Conservation (phyloP, 129 eudicot genomes). For the Oenanthe sinensis region DNA sequence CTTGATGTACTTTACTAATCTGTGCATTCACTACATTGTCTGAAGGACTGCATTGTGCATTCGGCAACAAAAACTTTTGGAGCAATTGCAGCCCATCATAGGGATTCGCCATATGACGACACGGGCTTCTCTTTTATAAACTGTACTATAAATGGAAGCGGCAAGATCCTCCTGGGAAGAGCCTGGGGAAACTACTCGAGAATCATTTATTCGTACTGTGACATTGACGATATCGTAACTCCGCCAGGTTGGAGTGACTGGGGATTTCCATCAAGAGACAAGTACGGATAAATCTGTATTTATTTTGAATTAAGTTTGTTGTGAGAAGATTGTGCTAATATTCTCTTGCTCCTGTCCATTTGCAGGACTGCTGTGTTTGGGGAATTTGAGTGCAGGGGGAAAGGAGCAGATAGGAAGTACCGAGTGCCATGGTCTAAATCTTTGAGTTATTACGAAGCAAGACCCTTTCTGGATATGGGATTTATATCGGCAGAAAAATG, state of each 20-base stretch:
- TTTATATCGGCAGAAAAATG: constrained; percentile 64
- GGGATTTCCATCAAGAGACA: constrained; percentile 36
- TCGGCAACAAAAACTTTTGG: constrained; percentile 46
- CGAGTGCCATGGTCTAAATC: constrained; percentile 63
- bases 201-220: constrained; percentile 45
- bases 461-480: constrained; percentile 40
- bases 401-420: constrained; percentile 56
- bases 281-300: constrained; percentile 19
- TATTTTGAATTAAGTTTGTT: background rate
- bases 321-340: background rate
- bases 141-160: constrained; percentile 60
- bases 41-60: constrained; percentile 52
- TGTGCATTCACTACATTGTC: background rate
- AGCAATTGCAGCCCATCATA: constrained; percentile 85
- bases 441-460: constrained; percentile 33
- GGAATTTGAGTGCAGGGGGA: constrained; percentile 64
- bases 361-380: constrained; percentile 71
- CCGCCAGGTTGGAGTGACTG: constrained; percentile 77
- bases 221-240: constrained; percentile 40
- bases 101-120: constrained; percentile 36
- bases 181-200: constrained; percentile 84
- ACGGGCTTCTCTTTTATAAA: constrained; percentile 66
- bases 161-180: constrained; percentile 50
- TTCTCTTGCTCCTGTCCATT: background rate
- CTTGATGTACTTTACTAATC: background rate